phyloP scores from a whole-genome alignment of 805 yeast species.

The Candida cerambycidarum region DNA sequence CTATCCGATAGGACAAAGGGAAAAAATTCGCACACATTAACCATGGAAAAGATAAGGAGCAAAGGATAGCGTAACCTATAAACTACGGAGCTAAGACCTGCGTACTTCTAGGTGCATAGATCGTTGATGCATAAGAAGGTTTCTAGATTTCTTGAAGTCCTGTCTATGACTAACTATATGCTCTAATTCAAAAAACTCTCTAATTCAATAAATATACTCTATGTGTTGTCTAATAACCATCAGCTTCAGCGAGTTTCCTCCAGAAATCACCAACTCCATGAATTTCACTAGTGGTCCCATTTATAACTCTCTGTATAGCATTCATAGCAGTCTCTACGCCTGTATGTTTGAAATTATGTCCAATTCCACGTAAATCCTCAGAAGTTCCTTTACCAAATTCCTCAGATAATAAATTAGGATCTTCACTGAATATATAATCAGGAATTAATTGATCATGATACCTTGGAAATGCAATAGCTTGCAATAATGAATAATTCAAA shows the following conservation, averaged over 20 bases:
- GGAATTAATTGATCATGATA: conserved; percentile 80
- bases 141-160: no score
- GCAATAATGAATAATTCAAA: conserved; percentile 57
- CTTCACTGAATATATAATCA: conserved; percentile 8
- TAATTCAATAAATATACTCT: not conserved
- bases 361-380: conserved; percentile 41
- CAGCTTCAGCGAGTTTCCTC: conserved; percentile 79
- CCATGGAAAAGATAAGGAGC: conserved; percentile 4
- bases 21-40: not conserved
- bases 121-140: no score
- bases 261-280: conserved; percentile 88
- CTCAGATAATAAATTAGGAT: conserved; percentile 2
- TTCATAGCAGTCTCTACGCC: conserved; percentile 45
- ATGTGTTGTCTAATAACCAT: conserved; percentile 68
- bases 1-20: conserved; percentile 2
- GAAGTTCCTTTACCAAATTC: conserved; percentile 33
- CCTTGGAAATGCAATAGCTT: conserved; percentile 76
- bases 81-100: no score
- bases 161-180: no score
- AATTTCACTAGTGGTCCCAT: conserved; percentile 18
- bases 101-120: no score
- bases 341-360: conserved; percentile 32
- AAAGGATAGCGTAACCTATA: no score
- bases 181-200: no score
- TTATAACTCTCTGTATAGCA: conserved; percentile 48